Evolutionary conservation across 2,329 filamentous ascomycete species (phyloP), one percentile per base, ranked within the genome.

Genomic region (Penicillium sp.): DNA sequence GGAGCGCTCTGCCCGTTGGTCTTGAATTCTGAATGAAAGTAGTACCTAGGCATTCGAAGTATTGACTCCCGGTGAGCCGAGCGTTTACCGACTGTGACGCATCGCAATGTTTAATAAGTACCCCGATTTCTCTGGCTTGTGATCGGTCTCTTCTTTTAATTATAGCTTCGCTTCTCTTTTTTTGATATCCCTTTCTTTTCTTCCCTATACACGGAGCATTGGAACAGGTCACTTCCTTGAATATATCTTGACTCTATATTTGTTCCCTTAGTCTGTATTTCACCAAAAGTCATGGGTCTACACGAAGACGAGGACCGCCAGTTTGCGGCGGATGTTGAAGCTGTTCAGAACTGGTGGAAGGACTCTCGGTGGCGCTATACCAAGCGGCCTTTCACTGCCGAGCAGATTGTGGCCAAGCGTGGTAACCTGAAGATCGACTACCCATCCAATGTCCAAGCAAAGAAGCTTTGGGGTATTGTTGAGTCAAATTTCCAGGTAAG

Each of bases 341-440:
- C 88, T 64, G 88, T 97, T 65, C 90, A 97, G 84, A 79, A 88
- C 75, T 99, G 94, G 94, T 99, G 94, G 94, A 83, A 81, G 50
- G 90, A 95, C 68, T 85, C 91, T 55, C 84, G 94, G 82, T 99
- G 94, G 94, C 84, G 90, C 73, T 85, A 90, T 77, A 99, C 94
- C 67, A 92, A 89, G 79, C 84, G 94, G 56, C 88, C 94, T 25
- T 99, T 94, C 75, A 96, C 92, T 4, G 91, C 94, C 31, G 94
- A 97, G 82, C 90, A 96, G 78, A 97, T 99, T 70, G 94, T 96
- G 61, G 88, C 90, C 50, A 99, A 99, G 84, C 84, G 94, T 70
- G 94, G 94, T 55, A 92, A 89, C 69, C 80, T 99, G 67, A 90
- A 88, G 77, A 88, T 97, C 67, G 84, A 95, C 61, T 97, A 97